Conservation (phyloP, 140 eudicot genomes). For the Anethum foeniculum region DNA sequence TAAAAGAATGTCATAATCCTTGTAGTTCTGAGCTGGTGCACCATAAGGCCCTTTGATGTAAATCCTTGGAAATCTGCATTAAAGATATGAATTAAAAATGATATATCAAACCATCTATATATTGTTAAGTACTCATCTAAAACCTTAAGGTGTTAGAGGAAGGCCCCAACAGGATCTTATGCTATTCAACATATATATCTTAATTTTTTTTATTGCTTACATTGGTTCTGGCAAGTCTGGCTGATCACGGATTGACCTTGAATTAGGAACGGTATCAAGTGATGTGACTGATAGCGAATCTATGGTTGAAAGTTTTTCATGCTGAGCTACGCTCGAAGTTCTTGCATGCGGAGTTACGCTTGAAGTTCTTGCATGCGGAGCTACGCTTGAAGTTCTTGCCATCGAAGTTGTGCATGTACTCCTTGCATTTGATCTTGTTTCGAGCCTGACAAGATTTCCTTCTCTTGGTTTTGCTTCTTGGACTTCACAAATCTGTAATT, state of each 20-base stretch:
- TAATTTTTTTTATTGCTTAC: conserved; percentile 28
- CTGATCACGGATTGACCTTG: not conserved
- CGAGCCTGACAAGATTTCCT: conserved; percentile 46
- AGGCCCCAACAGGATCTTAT: too few species aligned
- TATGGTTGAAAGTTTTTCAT: not conserved
- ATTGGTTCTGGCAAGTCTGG: conserved; percentile 26
- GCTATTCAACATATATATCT: not conserved
- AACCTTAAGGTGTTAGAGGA: too few species aligned
- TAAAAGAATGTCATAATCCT: conserved; percentile 53
- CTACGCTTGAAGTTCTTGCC: not conserved
- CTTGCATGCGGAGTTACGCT: not conserved
- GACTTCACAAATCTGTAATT: conserved; percentile 72
- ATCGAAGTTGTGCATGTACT: not conserved
- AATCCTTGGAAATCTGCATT: conserved; percentile 59
- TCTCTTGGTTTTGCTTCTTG: conserved; percentile 23
- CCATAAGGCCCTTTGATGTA: conserved; percentile 90
- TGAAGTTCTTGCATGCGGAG: not conserved
- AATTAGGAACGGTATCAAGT: not conserved
- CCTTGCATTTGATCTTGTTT: conserved; percentile 25
- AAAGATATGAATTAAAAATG: conserved; percentile 5
- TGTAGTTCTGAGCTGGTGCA: conserved; percentile 84
- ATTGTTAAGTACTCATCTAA: too few species aligned
- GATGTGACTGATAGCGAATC: not conserved
- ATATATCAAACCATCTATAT: not conserved
- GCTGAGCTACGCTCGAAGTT: not conserved